Evolutionary conservation across 257 asterid species (phyloP).

Genomic region (Jaltomata sinuosa): DNA sequence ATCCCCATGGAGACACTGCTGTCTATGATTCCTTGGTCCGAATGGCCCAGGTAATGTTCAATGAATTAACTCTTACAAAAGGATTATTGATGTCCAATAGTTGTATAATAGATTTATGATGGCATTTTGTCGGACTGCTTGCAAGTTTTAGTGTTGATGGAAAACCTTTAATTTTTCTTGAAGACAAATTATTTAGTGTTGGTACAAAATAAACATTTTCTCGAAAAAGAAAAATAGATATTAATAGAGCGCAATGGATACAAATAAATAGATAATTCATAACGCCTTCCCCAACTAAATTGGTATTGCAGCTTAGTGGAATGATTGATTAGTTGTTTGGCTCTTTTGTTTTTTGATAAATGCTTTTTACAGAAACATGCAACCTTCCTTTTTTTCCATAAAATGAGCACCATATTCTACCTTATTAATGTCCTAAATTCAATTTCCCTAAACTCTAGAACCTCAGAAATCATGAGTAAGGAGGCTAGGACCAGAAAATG

Average conservation of each 20-base stretch:
- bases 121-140: background rate
- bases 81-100: background rate
- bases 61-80: background rate
- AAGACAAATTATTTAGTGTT: background rate
- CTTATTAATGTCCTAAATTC: background rate
- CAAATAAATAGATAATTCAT: background rate
- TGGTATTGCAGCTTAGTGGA: background rate
- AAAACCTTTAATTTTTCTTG: background rate
- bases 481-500: background rate
- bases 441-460: background rate
- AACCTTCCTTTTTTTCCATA: background rate
- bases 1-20: slow-evolving; percentile 95
- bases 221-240: background rate
- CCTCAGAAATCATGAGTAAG: background rate
- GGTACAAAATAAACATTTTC: background rate
- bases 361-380: background rate
- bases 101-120: background rate
- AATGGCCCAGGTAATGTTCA: slow-evolving; percentile 82
- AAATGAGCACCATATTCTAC: background rate
- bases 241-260: background rate
- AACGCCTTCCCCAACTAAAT: background rate
- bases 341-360: background rate
- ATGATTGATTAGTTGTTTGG: background rate
- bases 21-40: slow-evolving; percentile 97
- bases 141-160: background rate